phyloP scores from a whole-genome alignment of 2,329 filamentous ascomycete genomes.

The Alternaria triticina region DNA sequence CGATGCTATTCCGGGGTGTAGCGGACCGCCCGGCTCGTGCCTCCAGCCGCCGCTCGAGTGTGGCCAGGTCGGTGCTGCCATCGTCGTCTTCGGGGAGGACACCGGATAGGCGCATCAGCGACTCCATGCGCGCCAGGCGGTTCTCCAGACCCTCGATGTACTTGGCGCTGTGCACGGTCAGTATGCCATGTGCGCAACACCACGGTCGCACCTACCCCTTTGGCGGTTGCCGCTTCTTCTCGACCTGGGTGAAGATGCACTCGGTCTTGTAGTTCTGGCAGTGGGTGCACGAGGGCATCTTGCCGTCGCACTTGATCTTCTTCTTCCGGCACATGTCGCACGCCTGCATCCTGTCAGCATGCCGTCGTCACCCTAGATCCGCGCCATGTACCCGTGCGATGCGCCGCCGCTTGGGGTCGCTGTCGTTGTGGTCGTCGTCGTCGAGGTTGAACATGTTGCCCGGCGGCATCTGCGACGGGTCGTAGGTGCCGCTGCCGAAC shows the following conservation, averaged over 20 bases:
- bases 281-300: slow-evolving; percentile 91
- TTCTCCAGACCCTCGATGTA: slow-evolving; percentile 98
- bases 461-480: slow-evolving; percentile 46
- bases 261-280: slow-evolving; percentile 98
- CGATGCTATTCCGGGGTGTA: slow-evolving; percentile 28
- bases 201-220: slow-evolving; percentile 71
- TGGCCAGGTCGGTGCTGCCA: slow-evolving; percentile 85
- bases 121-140: slow-evolving; percentile 93
- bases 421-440: slow-evolving; percentile 62
- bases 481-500: slow-evolving; percentile 46
- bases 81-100: slow-evolving; percentile 85
- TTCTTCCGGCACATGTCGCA: slow-evolving; percentile 96
- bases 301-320: slow-evolving; percentile 98
- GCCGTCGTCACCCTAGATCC: neutral
- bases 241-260: slow-evolving; percentile 95
- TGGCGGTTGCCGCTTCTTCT: slow-evolving; percentile 97
- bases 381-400: slow-evolving; percentile 75
- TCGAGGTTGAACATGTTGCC: slow-evolving; percentile 57
- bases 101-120: slow-evolving; percentile 82
- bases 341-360: slow-evolving; percentile 62
- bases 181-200: neutral
- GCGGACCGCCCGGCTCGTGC: slow-evolving; percentile 52
- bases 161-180: slow-evolving; percentile 70
- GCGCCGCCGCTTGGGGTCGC: slow-evolving; percentile 83
- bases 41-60: slow-evolving; percentile 76